Conservation (phyloP, 345 rosid genomes). For the Syzygium grande region DNA sequence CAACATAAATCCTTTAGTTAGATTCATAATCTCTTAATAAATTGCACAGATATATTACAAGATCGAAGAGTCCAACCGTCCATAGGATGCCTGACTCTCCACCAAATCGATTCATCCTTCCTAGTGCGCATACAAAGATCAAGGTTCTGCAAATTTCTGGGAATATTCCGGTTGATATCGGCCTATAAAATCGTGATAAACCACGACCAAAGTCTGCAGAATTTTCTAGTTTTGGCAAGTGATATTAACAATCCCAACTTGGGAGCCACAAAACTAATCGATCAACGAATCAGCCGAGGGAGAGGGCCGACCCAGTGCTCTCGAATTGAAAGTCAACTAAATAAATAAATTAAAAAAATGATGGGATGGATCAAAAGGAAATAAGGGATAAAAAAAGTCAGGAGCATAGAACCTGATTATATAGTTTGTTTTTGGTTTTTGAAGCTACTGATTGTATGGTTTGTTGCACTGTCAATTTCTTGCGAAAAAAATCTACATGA, state of each 20-base stretch:
- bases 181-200: not conserved
- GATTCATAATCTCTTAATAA: not conserved
- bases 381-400: not conserved
- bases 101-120: not conserved
- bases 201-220: not conserved
- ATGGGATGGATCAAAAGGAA: not conserved
- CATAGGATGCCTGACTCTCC: not conserved
- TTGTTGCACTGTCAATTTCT: not conserved
- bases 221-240: not conserved
- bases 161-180: not conserved
- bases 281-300: not conserved
- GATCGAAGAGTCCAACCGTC: not conserved
- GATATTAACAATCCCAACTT: not conserved
- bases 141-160: not conserved
- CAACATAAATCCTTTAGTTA: not conserved
- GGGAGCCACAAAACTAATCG: not conserved
- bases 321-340: not conserved
- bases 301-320: not conserved
- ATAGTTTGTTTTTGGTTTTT: not conserved
- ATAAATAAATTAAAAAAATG: not conserved
- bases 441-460: not conserved
- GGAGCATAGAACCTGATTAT: not conserved
- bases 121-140: not conserved
- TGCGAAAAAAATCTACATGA: not conserved
- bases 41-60: not conserved